These are phyloP conservation scores for Taphrina wiesneri DNA, from an alignment of 1,139 yeast species.

Conservation along the genomic window DNA sequence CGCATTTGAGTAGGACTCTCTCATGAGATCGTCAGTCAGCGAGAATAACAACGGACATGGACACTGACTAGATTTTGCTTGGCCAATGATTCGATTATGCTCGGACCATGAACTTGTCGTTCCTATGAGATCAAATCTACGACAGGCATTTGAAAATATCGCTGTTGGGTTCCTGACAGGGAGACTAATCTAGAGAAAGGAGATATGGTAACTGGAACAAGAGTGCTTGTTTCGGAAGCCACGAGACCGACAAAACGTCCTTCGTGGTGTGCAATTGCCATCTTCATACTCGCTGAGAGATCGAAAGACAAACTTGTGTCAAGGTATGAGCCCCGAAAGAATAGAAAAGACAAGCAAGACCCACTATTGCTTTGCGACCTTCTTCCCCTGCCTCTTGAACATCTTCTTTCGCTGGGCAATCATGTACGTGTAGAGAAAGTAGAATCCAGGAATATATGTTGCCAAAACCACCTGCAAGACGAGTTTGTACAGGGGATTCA, in stretches of 20 bases:
- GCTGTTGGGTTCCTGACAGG: no score
- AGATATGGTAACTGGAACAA: no score
- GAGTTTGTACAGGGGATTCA: constrained; percentile 58
- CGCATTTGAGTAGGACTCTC: neutral
- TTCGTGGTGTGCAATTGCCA: no score
- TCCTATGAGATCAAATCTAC: no score
- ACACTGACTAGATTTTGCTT: no score
- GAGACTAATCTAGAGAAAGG: no score
- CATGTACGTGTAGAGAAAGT: constrained; percentile 83
- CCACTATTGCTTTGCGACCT: constrained; percentile 9
- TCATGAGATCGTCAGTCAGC: neutral
- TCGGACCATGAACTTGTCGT: no score
- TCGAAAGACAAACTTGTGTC: neutral
- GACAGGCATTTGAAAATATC: no score
- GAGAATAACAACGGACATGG: no score
- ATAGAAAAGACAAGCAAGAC: neutral
- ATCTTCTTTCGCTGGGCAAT: constrained; percentile 56
- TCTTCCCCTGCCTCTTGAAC: constrained; percentile 32
- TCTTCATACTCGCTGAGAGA: neutral
- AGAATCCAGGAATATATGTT: constrained; percentile 59
- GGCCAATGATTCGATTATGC: no score
- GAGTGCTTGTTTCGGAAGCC: no score
- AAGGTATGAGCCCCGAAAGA: neutral
- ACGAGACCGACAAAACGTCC: neutral
- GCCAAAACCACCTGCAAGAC: constrained; percentile 59